Evolutionary conservation across 805 yeast genomes (phyloP).

Genomic region (Komagataella mondaviorum): DNA sequence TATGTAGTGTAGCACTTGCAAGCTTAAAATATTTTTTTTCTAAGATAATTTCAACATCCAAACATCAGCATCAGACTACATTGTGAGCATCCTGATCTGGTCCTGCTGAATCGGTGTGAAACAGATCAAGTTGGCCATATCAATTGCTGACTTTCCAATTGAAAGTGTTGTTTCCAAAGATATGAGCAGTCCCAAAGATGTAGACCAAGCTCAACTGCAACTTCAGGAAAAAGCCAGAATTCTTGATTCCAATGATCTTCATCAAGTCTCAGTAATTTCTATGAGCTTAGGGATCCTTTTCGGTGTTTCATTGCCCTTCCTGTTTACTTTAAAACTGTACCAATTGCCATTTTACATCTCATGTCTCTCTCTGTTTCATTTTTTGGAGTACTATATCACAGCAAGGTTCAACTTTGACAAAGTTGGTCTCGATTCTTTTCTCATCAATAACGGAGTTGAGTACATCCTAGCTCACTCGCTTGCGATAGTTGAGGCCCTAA

Average conservation of each 20-base stretch:
- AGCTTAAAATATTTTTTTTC: not conserved
- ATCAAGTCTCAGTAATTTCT: not conserved
- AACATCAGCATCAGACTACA: not conserved
- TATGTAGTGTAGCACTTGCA: not conserved
- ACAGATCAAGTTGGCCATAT: not conserved
- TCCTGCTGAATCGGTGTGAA: not conserved
- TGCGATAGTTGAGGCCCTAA: conserved; percentile 35
- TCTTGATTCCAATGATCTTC: not conserved
- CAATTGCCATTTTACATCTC: conserved; percentile 34
- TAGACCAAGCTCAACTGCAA: not conserved
- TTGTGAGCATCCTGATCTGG: not conserved
- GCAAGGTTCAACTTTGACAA: conserved; percentile 57
- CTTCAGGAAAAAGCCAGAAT: not conserved
- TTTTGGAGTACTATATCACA: conserved; percentile 71
- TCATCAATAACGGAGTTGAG: conserved; percentile 47
- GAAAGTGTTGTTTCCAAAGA: not conserved
- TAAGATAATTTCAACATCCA: not conserved
- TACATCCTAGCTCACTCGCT: conserved; percentile 43
- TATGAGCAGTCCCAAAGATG: not conserved
- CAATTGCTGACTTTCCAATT: not conserved
- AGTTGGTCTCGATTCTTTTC: conserved; percentile 57
- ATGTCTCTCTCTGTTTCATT: conserved; percentile 53
- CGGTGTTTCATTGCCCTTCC: conserved; percentile 22
- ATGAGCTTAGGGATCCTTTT: conserved; percentile 8
- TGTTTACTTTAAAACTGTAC: conserved; percentile 15